Percentiles rank a stretch among this genome's conserved stretches.
These are phyloP conservation scores for Aspergillus floridensis DNA, from an alignment of 2,329 filamentous ascomycete species.

Conservation along the genomic window DNA sequence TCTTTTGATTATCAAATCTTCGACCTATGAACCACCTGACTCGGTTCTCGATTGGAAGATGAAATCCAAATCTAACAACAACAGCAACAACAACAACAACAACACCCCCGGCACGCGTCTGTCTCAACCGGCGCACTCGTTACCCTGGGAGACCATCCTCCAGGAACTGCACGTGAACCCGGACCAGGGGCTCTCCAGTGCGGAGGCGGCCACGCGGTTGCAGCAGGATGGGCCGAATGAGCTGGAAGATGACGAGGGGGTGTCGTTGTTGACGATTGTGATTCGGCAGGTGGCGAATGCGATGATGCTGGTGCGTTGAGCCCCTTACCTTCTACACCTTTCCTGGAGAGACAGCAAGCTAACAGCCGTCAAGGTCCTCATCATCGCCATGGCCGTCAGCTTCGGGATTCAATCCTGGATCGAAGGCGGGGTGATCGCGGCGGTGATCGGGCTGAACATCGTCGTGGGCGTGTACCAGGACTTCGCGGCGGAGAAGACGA, in stretches of 20 bases:
- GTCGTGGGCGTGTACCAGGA: conserved; percentile 61
- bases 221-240: conserved; percentile 62
- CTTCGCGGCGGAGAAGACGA: conserved; percentile 61
- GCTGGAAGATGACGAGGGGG: conserved; percentile 62
- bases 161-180: conserved; percentile 56
- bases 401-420: conserved; percentile 58
- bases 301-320: conserved; percentile 59
- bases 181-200: conserved; percentile 56
- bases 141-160: conserved; percentile 54
- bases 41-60: neutral
- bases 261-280: conserved; percentile 68
- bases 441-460: conserved; percentile 59
- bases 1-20: neutral
- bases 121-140: conserved; percentile 61
- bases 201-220: conserved; percentile 55
- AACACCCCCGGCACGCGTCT: conserved; percentile 38
- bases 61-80: conserved; percentile 2
- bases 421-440: conserved; percentile 59
- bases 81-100: neutral
- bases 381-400: conserved; percentile 69
- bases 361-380: conserved; percentile 57
- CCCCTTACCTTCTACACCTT: neutral
- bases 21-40: neutral
- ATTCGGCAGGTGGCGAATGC: conserved; percentile 66
- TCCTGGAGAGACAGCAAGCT: no score